Percentiles rank a stretch among this genome's conserved stretches.
Conservation (phyloP, 345 rosid genomes). For the Nephelium lappaceum region DNA sequence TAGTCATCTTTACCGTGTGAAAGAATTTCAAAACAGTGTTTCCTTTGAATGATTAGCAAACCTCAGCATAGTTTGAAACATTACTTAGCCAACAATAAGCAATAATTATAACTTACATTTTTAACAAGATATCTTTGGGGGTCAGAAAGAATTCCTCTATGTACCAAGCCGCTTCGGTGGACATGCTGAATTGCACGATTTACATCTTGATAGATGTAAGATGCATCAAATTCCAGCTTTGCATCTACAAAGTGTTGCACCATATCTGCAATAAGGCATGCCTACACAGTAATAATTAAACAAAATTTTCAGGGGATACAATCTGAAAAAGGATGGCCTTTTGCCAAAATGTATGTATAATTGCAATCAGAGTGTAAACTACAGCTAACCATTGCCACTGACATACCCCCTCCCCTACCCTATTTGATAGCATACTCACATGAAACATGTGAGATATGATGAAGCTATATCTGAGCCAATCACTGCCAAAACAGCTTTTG, state of each 20-base stretch:
- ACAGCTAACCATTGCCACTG: background rate
- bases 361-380: background rate
- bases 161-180: conserved; percentile 89
- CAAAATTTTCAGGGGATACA: background rate
- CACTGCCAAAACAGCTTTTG: background rate
- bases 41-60: conserved; percentile 15
- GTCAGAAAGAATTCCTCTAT: conserved; percentile 84
- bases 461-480: background rate
- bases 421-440: background rate
- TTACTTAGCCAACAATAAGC: background rate
- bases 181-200: conserved; percentile 94
- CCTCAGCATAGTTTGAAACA: background rate
- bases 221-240: conserved; percentile 89
- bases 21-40: background rate
- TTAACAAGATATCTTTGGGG: conserved; percentile 80
- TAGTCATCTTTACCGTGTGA: background rate
- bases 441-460: background rate
- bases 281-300: conserved; percentile 43
- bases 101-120: conserved; percentile 52
- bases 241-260: conserved; percentile 93
- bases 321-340: background rate
- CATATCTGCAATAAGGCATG: conserved; percentile 93
- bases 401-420: background rate
- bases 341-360: background rate
- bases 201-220: conserved; percentile 94